A percentile compares a stretch with the other conserved stretches of the same genome.
Evolutionary conservation across 345 rosid species (phyloP).

Genomic region (Anacardium occidentale): DNA sequence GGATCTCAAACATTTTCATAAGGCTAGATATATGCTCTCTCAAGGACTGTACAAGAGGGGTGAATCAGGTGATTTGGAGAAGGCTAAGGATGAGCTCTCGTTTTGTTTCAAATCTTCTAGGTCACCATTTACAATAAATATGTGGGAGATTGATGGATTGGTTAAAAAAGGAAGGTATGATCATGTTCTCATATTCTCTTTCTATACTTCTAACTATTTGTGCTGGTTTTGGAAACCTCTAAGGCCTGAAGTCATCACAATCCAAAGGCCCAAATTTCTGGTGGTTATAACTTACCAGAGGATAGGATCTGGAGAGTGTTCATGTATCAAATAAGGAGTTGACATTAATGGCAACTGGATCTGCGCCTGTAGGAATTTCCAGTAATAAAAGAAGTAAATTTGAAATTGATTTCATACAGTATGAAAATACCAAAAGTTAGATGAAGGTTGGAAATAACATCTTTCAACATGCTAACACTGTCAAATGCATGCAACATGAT

Average conservation of each 20-base stretch:
- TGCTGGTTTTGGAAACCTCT: neutral
- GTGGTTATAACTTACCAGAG: constrained; percentile 3
- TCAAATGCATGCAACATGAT: neutral
- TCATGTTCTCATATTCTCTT: neutral
- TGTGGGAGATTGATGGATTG: constrained; percentile 99
- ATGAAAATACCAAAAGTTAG: neutral
- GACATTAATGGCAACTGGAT: neutral
- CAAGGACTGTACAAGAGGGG: constrained; percentile 81
- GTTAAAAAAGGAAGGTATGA: constrained; percentile 88
- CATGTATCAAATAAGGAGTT: constrained; percentile 8
- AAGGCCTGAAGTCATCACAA: neutral
- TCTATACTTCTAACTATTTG: constrained; percentile 1
- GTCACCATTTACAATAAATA: constrained; percentile 87
- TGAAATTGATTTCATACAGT: neutral
- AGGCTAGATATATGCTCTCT: constrained; percentile 95
- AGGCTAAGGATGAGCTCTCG: constrained; percentile 89
- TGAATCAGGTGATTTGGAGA: constrained; percentile 70
- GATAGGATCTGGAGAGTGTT: constrained; percentile 4
- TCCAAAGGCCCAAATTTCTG: neutral
- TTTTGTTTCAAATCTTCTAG: constrained; percentile 93
- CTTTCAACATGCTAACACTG: neutral
- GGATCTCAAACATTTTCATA: constrained; percentile 97
- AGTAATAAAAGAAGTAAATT: neutral
- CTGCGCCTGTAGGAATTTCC: neutral
- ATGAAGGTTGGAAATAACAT: neutral